Conservation (phyloP, 495 filamentous ascomycete genomes). For the Aspergillus conjunctus region DNA sequence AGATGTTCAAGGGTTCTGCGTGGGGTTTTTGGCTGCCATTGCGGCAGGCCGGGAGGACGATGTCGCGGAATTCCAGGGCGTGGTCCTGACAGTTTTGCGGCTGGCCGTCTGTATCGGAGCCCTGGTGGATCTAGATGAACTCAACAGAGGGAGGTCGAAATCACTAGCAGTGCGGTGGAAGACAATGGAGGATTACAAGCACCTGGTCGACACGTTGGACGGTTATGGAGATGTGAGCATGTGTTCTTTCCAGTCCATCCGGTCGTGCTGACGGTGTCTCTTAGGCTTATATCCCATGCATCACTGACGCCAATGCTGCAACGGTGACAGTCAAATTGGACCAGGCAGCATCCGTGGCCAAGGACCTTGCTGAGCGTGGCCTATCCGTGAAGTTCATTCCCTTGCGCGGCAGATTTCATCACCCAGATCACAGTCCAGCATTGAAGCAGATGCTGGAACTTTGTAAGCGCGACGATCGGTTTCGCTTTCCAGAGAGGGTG, state of each 20-base stretch:
- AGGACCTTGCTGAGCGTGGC: neutral
- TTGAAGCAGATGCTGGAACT: neutral
- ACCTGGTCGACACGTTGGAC: too few relatives aligned
- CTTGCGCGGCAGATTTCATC: neutral
- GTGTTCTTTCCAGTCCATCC: too few relatives aligned
- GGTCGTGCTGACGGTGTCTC: neutral
- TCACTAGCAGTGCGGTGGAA: too few relatives aligned
- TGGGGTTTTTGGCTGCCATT: neutral
- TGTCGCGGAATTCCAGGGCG: neutral
- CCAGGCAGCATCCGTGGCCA: neutral
- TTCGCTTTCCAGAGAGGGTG: neutral
- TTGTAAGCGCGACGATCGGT: neutral
- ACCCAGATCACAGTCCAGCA: neutral
- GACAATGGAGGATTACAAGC: too few relatives aligned
- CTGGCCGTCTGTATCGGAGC: too few relatives aligned
- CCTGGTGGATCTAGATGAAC: too few relatives aligned
- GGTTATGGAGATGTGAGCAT: neutral
- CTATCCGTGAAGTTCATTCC: neutral
- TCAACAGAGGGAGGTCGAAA: too few relatives aligned
- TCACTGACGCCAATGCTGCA: neutral
- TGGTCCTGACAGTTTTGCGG: too few relatives aligned
- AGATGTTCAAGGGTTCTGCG: neutral
- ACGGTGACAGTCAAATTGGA: neutral
- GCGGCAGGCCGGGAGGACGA: neutral
- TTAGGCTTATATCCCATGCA: neutral